Percentiles rank a stretch among this genome's conserved stretches.
Conservation (phyloP, 345 rosid genomes). For the Arabis hirsuta region DNA sequence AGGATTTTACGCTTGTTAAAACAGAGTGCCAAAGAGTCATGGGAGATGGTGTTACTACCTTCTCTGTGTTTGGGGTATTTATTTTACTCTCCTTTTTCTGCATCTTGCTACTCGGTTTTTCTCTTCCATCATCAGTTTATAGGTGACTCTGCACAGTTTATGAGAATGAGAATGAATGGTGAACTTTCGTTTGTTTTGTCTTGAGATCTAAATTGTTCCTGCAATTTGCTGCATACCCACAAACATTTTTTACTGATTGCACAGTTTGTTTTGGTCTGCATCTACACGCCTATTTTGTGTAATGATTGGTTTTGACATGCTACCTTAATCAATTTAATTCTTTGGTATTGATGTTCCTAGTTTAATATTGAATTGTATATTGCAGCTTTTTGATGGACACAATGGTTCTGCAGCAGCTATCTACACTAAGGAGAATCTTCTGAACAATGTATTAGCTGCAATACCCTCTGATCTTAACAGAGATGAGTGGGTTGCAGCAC, state of each 20-base stretch:
- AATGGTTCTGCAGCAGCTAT: constrained; percentile 98
- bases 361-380: constrained; percentile 8
- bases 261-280: not conserved
- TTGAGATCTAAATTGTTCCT: no score
- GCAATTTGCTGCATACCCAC: no score
- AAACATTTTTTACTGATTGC: no score
- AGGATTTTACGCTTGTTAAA: constrained; percentile 78
- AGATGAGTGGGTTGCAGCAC: constrained; percentile 92
- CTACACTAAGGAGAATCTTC: constrained; percentile 88
- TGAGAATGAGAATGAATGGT: no score
- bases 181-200: no score
- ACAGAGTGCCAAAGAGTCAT: constrained; percentile 76
- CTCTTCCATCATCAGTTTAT: no score
- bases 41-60: constrained; percentile 84
- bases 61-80: constrained; percentile 84
- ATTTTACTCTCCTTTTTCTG: constrained; percentile 12
- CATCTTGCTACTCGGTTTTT: not conserved
- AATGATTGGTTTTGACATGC: constrained; percentile 1
- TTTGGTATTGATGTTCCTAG: no score
- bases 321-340: not conserved
- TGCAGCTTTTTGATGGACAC: constrained; percentile 98
- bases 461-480: constrained; percentile 85
- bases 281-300: not conserved
- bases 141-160: no score
- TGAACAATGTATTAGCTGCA: constrained; percentile 78